Base-by-base conservation (phyloP, 1,284 basidiomycete genomes). In the Cerrena zonata region DNA sequence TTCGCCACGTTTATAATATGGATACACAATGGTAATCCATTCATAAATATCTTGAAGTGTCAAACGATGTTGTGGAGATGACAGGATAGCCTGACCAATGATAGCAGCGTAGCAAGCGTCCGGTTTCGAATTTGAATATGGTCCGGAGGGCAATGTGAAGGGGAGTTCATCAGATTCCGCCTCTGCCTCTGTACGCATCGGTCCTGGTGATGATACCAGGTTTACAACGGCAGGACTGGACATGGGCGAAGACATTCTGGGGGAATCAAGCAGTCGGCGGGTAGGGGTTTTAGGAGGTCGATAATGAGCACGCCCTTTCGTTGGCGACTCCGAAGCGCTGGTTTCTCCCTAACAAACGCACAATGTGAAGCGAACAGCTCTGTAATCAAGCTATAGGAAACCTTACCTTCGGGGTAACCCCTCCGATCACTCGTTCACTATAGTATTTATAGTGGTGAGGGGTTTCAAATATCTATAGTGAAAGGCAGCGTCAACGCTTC, bases 11-110 rank as follows among this genome's bases (percentile, higher is more conserved):
- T 92, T 92, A 74, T 93, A 99, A 66, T 86, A 86, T 0, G 95
- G 94, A 67, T 93, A 94, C 3, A 91, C 91, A 37, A 89, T 90
- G 53, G 90, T 91, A 62, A 99, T 95, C 79, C 85, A 99, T 61
- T 90, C 85, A 64, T 98, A 98, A 55, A 99, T 95, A 65, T 98
- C 94, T 61, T 94, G 91, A 22, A 98, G 76, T 0, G 92, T 93
- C 27, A 98, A 80, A 36, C 89, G 85, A 58, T 91, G 88, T 36
- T 87, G 80, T 0, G 83, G 79, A 1, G 91, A 92, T 12, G 90
- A 87, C 51, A 94, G 76, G 55, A 98, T 86, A 5, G 95, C 95
- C 60, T 94, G 93, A 3, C 95, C 95, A 56, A 99, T 94, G 48
- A 98, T 80, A 4, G 93, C 94, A 2, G 95, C 94, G 62, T 98